Conservation (phyloP, 441 rosid genomes). For the Iberis amara region DNA sequence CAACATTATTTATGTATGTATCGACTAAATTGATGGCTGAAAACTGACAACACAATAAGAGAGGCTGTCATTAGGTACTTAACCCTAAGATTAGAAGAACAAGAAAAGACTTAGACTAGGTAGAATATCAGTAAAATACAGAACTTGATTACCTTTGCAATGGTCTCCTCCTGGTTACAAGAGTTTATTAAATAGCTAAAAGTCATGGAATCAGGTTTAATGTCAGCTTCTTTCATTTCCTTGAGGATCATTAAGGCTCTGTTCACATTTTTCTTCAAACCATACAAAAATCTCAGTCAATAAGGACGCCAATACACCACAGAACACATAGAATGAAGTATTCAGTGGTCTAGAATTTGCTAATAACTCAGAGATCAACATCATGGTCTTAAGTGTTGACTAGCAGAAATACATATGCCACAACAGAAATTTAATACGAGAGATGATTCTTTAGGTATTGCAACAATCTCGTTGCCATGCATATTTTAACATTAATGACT, state of each 20-base stretch:
- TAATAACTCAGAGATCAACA: constrained; percentile 4
- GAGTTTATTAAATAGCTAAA: constrained; percentile 53
- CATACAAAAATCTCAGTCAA: constrained; percentile 15
- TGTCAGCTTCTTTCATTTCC: constrained; percentile 55
- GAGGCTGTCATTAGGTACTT: no score
- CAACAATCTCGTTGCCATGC: constrained; percentile 9
- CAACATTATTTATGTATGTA: constrained; percentile 1
- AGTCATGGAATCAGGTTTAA: constrained; percentile 68
- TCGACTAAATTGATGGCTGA: background rate
- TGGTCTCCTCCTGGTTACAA: constrained; percentile 48
- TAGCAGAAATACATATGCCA: constrained; percentile 3
- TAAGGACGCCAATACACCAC: background rate
- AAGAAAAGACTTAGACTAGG: background rate
- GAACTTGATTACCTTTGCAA: constrained; percentile 46
- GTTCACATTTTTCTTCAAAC: constrained; percentile 50
- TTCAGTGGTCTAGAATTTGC: background rate
- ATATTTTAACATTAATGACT: constrained; percentile 3
- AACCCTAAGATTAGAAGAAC: constrained; percentile 10
- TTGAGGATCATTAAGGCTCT: constrained; percentile 48
- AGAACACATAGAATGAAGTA: constrained; percentile 5
- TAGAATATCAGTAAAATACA: background rate
- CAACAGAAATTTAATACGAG: background rate
- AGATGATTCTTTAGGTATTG: constrained; percentile 13
- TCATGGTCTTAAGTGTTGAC: constrained; percentile 1
- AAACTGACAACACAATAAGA: background rate